These are phyloP conservation scores for Thermothelomyces thermophilus DNA, from an alignment of 2,329 filamentous ascomycete species.

Conservation along the genomic window DNA sequence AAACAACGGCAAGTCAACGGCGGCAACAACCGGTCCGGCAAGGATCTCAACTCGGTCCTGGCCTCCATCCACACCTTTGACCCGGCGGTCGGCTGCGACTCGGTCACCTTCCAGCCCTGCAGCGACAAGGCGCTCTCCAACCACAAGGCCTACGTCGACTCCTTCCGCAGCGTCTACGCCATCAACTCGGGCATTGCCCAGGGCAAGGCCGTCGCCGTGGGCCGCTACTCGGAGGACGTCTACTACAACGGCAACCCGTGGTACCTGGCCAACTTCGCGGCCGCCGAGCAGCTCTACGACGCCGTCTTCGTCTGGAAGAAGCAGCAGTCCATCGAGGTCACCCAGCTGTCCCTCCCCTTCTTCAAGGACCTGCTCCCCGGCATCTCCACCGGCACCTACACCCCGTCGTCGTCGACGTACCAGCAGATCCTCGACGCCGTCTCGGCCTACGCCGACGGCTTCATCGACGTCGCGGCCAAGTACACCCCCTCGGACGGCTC, in stretches of 20 bases:
- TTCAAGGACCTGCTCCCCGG: conserved; percentile 60
- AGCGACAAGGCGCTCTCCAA: conserved; percentile 63
- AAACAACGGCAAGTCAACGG: conserved; percentile 40
- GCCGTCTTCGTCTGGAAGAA: conserved; percentile 65
- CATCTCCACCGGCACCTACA: conserved; percentile 56
- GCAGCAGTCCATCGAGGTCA: conserved; percentile 57
- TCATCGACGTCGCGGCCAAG: conserved; percentile 53
- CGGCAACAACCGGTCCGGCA: conserved; percentile 57
- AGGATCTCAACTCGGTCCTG: conserved; percentile 66
- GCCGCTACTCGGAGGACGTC: conserved; percentile 63
- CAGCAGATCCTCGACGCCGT: conserved; percentile 50
- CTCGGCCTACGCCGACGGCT: conserved; percentile 53
- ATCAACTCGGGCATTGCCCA: conserved; percentile 60
- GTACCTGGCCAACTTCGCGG: conserved; percentile 70
- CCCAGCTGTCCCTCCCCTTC: conserved; percentile 59
- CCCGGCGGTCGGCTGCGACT: conserved; percentile 57
- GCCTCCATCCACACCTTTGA: conserved; percentile 65
- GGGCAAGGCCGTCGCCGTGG: conserved; percentile 55
- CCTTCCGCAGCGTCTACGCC: conserved; percentile 63
- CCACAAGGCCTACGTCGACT: conserved; percentile 68
- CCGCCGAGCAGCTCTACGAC: conserved; percentile 74
- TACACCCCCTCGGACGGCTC: conserved; percentile 59
- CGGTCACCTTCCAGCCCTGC: conserved; percentile 71
- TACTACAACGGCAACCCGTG: conserved; percentile 79
- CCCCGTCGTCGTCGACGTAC: conserved; percentile 41